Conservation (phyloP, 352 stramenopile genomes). For the Nothophytophthora sp. region DNA sequence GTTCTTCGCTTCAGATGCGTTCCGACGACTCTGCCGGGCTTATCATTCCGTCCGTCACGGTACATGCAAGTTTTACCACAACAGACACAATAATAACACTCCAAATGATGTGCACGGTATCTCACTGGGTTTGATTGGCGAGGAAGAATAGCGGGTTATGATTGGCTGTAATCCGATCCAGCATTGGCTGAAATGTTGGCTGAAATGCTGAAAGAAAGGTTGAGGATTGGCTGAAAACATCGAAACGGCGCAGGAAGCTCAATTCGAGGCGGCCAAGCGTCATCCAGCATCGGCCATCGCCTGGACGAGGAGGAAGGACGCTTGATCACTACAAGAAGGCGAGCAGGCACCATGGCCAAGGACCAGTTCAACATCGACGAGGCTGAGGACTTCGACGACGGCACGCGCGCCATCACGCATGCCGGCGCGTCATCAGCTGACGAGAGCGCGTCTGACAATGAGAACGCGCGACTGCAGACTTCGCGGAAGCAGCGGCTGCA, state of each 20-base stretch:
- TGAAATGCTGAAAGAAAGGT: neutral
- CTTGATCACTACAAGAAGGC: neutral
- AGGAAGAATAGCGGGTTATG: constrained; percentile 4
- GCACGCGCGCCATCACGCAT: constrained; percentile 62
- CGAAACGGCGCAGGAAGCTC: neutral
- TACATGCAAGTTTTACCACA: constrained; percentile 7
- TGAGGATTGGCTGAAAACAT: neutral
- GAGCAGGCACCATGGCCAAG: constrained; percentile 33
- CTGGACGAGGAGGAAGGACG: constrained; percentile 24
- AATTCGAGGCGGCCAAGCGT: no score
- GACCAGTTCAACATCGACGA: constrained; percentile 79
- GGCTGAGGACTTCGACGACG: constrained; percentile 83
- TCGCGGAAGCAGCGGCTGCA: constrained; percentile 66
- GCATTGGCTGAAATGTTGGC: neutral
- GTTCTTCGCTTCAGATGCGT: neutral
- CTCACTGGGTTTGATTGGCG: constrained; percentile 29
- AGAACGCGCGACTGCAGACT: constrained; percentile 38
- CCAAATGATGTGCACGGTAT: constrained; percentile 1
- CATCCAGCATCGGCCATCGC: constrained; percentile 13
- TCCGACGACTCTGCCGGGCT: neutral
- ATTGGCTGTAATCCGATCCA: constrained; percentile 20
- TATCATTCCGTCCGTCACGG: neutral
- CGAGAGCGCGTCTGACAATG: constrained; percentile 21
- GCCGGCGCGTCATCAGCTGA: constrained; percentile 2
- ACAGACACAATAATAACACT: neutral